These are phyloP conservation scores for Cokeromyces recurvatus DNA, from an alignment of 371 early-diverging fungal species.

Conservation along the genomic window DNA sequence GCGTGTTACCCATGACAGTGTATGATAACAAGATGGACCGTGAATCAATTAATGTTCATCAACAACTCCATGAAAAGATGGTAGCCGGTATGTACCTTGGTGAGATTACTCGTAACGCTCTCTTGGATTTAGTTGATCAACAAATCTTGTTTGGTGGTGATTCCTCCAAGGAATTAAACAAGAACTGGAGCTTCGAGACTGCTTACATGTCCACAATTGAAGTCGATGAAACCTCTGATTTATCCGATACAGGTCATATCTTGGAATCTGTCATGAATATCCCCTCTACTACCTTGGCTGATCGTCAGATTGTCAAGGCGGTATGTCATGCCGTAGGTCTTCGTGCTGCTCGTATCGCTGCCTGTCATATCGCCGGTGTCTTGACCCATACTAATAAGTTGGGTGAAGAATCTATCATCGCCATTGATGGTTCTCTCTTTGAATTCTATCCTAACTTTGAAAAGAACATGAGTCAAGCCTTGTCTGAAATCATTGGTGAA, in stretches of 20 bases:
- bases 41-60: constrained; percentile 54
- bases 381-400: constrained; percentile 53
- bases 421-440: constrained; percentile 89
- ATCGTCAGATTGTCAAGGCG: constrained; percentile 77
- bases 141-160: constrained; percentile 47
- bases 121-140: constrained; percentile 62
- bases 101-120: constrained; percentile 68
- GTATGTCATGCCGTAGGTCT: constrained; percentile 81
- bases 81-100: constrained; percentile 83
- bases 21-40: constrained; percentile 66
- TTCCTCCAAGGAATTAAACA: constrained; percentile 64
- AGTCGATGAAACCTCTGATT: constrained; percentile 63
- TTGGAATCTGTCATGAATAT: constrained; percentile 71
- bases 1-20: constrained; percentile 60
- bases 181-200: constrained; percentile 82
- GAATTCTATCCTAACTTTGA: constrained; percentile 89
- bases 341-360: constrained; percentile 83
- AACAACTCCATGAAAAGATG: constrained; percentile 75
- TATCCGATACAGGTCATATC: constrained; percentile 64
- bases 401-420: constrained; percentile 45
- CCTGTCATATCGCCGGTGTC: constrained; percentile 78
- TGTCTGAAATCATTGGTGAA: constrained; percentile 71
- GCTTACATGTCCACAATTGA: constrained; percentile 90
- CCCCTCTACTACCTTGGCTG: constrained; percentile 64
- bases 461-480: constrained; percentile 65